Evolutionary conservation across 2,329 filamentous ascomycete species (phyloP), one percentile per base, ranked within the genome.

Genomic region (Cordyceps cicadae): DNA sequence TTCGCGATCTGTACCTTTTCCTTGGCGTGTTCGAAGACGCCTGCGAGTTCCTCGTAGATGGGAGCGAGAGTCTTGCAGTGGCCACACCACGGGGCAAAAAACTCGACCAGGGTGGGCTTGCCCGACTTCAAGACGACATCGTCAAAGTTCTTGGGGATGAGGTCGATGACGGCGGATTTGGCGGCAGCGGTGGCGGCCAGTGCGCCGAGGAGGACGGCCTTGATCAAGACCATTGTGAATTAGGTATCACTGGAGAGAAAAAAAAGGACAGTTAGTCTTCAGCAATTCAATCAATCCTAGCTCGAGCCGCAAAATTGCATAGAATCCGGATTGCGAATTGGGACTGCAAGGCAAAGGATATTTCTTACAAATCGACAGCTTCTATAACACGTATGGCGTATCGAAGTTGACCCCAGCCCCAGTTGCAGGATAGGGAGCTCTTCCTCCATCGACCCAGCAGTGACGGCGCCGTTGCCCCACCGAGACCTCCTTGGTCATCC

Each of bases 41-140:
- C 74, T 52, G 86, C 94, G 49, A 99, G 86, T 72, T 99, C 90
- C 74, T 99, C 94, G 76, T 95, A 99, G 62, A 95, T 80, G 54
- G 94, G 95, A 17, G 94, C 94, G 39, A 99, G 88, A 71, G 80
- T 96, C 84, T 97, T 97, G 90, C 94, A 99, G 82, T 99, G 94
- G 37, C 94, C 95, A 72, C 94, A 99, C 94, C 94, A 99, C 26
- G 93, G 92, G 39, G 94, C 94, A 72, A 96, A 97, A 84, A 99
- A 99, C 75, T 97, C 92, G 68, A 97, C 92, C 29, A 99, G 87
- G 0, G 94, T 92, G 49, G 94, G 93, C 80, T 96, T 97, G 75
- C 92, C 92, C 51, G 90, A 93, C 74, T 95, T 86, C 63, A 96
- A 82, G 65, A 96, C 91, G 60, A 96, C 81, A 53, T 87, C 79